Evolutionary conservation across 2,329 filamentous ascomycete genomes (phyloP).

Genomic region (Tolypocladium guangdongense): DNA sequence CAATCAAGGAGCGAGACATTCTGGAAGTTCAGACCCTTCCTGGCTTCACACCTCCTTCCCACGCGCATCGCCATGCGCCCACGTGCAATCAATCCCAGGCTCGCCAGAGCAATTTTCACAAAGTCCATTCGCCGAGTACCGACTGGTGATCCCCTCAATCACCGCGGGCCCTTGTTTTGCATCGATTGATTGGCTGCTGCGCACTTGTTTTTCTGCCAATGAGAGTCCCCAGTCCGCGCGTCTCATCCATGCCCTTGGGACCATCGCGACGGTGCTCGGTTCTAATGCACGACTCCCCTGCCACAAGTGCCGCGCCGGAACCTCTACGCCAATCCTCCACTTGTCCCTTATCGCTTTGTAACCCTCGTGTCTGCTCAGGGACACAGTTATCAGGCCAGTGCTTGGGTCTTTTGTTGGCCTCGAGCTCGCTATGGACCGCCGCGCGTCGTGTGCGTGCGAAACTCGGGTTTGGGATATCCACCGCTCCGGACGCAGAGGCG

Average conservation of each 20-base stretch:
- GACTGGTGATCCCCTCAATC: not conserved
- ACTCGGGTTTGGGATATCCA: too few species aligned
- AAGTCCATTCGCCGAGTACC: conserved; percentile 10
- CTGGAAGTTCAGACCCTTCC: conserved; percentile 6
- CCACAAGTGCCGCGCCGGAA: not conserved
- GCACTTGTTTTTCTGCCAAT: conserved; percentile 2
- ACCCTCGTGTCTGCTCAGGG: not conserved
- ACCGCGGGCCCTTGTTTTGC: conserved; percentile 2
- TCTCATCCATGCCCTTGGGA: too few species aligned
- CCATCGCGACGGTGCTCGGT: too few species aligned
- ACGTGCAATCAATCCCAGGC: not conserved
- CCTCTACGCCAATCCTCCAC: not conserved
- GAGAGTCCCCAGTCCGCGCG: not conserved
- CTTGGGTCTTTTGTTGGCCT: not conserved
- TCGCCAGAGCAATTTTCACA: not conserved
- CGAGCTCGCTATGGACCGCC: too few species aligned
- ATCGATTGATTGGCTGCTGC: conserved; percentile 1
- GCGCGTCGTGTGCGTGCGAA: too few species aligned
- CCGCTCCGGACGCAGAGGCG: not conserved
- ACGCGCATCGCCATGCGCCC: not conserved
- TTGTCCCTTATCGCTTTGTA: not conserved
- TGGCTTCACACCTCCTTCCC: conserved; percentile 1
- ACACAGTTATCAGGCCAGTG: not conserved
- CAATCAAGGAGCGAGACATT: conserved; percentile 5
- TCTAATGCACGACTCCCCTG: conserved; percentile 6